These are phyloP conservation scores for Centaurea solstitialis DNA, from an alignment of 129 eudicot species.

Conservation along the genomic window DNA sequence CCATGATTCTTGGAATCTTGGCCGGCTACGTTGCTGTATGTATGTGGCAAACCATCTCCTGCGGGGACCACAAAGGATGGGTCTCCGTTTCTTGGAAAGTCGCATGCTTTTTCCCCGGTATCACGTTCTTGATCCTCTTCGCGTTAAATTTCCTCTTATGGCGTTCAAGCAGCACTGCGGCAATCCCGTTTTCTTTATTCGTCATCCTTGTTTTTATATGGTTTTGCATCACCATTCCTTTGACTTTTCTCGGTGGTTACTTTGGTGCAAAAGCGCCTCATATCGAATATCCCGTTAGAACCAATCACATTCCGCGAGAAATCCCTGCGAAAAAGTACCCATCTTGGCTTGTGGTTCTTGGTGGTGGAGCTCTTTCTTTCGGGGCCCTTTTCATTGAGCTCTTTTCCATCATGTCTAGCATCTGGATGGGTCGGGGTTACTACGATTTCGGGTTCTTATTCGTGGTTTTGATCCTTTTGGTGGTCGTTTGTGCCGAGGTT, in stretches of 20 bases:
- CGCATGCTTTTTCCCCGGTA: slow-evolving; percentile 46
- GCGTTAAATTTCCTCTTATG: slow-evolving; percentile 35
- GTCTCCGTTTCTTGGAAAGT: slow-evolving; percentile 31
- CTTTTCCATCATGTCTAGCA: slow-evolving; percentile 46
- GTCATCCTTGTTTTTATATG: slow-evolving; percentile 42
- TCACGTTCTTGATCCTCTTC: slow-evolving; percentile 34
- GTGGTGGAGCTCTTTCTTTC: slow-evolving; percentile 64
- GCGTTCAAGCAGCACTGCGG: slow-evolving; percentile 46
- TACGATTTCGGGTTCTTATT: slow-evolving; percentile 42
- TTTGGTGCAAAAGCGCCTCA: slow-evolving; percentile 45
- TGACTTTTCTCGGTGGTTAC: slow-evolving; percentile 44
- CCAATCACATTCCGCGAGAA: slow-evolving; percentile 69
- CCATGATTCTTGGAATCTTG: slow-evolving; percentile 33
- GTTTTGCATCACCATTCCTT: slow-evolving; percentile 48
- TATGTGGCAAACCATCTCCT: slow-evolving; percentile 26
- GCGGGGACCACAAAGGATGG: slow-evolving; percentile 34
- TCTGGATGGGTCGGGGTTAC: slow-evolving; percentile 43
- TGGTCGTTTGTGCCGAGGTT: slow-evolving; percentile 39
- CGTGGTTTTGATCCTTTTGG: slow-evolving; percentile 39
- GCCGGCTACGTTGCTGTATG: slow-evolving; percentile 30
- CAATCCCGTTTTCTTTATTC: slow-evolving; percentile 42
- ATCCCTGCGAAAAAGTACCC: slow-evolving; percentile 68
- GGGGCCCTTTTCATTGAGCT: slow-evolving; percentile 47
- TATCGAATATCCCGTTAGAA: slow-evolving; percentile 45
- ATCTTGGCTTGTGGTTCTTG: slow-evolving; percentile 78